These are phyloP conservation scores for Panus rudis DNA, from an alignment of 768 basidiomycete genomes.

Conservation along the genomic window DNA sequence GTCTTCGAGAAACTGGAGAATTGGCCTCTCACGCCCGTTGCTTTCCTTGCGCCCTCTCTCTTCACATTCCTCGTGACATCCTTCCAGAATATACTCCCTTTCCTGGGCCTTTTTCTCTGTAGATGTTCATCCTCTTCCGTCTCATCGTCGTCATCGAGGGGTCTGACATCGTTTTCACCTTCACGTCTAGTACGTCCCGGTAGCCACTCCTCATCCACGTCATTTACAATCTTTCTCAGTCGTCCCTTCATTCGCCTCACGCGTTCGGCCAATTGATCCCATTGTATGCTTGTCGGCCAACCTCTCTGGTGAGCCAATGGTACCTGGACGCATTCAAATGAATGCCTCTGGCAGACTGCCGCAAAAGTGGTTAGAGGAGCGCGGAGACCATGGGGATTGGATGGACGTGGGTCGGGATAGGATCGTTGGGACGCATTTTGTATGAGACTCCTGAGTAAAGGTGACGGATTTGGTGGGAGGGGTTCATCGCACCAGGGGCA, in stretches of 20 bases:
- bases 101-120: conserved; percentile 23
- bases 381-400: conserved; percentile 59
- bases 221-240: conserved; percentile 46
- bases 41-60: conserved; percentile 57
- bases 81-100: conserved; percentile 58
- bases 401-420: conserved; percentile 51
- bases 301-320: conserved; percentile 65
- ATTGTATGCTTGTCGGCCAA: conserved; percentile 74
- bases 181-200: conserved; percentile 12
- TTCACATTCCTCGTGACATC: conserved; percentile 59
- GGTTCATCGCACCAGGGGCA: conserved; percentile 79
- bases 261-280: conserved; percentile 44
- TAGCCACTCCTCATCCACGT: conserved; percentile 28
- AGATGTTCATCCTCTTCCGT: conserved; percentile 11
- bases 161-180: conserved; percentile 16
- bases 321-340: conserved; percentile 66
- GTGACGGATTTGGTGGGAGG: conserved; percentile 57
- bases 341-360: conserved; percentile 69
- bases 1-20: conserved; percentile 74
- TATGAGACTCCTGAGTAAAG: conserved; percentile 49
- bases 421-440: conserved; percentile 47
- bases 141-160: conserved; percentile 21
- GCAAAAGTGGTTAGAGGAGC: conserved; percentile 49
- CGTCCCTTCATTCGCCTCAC: conserved; percentile 42
- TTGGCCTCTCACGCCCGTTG: conserved; percentile 64